Evolutionary conservation across 306 rosid genomes (phyloP).

Genomic region (Mimosa bimucronata): DNA sequence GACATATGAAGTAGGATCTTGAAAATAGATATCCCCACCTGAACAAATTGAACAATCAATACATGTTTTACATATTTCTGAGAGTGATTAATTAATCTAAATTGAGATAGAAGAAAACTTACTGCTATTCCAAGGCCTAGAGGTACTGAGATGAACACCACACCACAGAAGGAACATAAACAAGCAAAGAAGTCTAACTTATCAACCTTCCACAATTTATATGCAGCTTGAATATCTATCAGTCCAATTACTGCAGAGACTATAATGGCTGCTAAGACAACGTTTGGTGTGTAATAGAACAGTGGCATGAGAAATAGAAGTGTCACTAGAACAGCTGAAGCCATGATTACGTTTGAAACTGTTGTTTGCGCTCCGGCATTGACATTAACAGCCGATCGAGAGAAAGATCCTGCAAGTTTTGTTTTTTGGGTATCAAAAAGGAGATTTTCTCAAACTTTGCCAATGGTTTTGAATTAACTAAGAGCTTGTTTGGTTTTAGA

Average conservation of each 20-base stretch:
- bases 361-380: slow-evolving; percentile 91
- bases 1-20: slow-evolving; percentile 92
- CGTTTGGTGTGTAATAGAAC: slow-evolving; percentile 83
- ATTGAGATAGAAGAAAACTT: slow-evolving; percentile 34
- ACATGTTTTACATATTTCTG: neutral
- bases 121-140: slow-evolving; percentile 89
- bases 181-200: slow-evolving; percentile 91
- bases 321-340: slow-evolving; percentile 88
- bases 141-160: slow-evolving; percentile 89
- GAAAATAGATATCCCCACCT: slow-evolving; percentile 88
- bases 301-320: slow-evolving; percentile 94
- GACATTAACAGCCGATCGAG: slow-evolving; percentile 87
- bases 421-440: neutral
- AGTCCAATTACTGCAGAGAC: slow-evolving; percentile 88
- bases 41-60: slow-evolving; percentile 31
- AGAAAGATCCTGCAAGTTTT: slow-evolving; percentile 79
- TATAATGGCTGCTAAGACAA: slow-evolving; percentile 87
- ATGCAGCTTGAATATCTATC: slow-evolving; percentile 74
- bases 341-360: slow-evolving; percentile 85
- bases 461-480: slow-evolving; percentile 10
- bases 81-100: neutral
- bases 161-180: slow-evolving; percentile 83
- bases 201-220: slow-evolving; percentile 84
- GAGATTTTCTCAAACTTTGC: slow-evolving; percentile 19
- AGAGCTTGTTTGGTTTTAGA: neutral